These are phyloP conservation scores for Tephrocybe rancida DNA, from an alignment of 768 basidiomycete species.

Conservation along the genomic window DNA sequence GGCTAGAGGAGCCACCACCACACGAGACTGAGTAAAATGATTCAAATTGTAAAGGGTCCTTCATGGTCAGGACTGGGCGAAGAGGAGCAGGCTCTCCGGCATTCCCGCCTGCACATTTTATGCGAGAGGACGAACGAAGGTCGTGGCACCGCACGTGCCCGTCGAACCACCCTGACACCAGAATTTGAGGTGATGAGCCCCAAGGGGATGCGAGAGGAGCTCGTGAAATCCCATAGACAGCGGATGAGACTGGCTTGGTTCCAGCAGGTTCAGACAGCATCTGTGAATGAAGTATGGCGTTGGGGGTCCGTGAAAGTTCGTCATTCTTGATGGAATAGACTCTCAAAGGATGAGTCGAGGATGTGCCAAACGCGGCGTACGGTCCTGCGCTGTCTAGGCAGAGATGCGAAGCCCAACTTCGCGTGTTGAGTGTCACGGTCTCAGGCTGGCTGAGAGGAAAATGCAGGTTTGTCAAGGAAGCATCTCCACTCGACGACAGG, in stretches of 20 bases:
- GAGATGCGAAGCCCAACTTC: constrained; percentile 68
- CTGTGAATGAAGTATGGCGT: constrained; percentile 46
- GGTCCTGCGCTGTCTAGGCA: constrained; percentile 50
- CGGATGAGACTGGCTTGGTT: constrained; percentile 38
- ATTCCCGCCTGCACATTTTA: constrained; percentile 10
- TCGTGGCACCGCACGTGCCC: constrained; percentile 75
- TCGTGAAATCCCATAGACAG: constrained; percentile 73
- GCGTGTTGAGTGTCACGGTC: constrained; percentile 46
- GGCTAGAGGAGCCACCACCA: constrained; percentile 67
- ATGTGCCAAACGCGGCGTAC: constrained; percentile 70
- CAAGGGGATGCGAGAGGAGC: constrained; percentile 65
- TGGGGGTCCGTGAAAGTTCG: constrained; percentile 47
- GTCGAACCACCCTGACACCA: constrained; percentile 86
- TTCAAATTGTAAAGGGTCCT: constrained; percentile 70
- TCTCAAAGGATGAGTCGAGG: constrained; percentile 59
- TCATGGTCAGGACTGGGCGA: constrained; percentile 59
- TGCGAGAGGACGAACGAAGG: constrained; percentile 53
- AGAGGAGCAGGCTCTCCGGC: constrained; percentile 35
- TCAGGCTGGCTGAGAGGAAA: constrained; percentile 21
- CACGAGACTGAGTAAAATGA: constrained; percentile 76
- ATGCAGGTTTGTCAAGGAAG: constrained; percentile 30
- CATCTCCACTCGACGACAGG: constrained; percentile 58
- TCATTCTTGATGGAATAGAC: constrained; percentile 55
- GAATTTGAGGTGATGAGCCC: constrained; percentile 69
- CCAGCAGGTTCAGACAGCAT: constrained; percentile 19